These are phyloP conservation scores for Pilatotrama ljubarskyi DNA, from an alignment of 768 basidiomycete species.

Conservation along the genomic window DNA sequence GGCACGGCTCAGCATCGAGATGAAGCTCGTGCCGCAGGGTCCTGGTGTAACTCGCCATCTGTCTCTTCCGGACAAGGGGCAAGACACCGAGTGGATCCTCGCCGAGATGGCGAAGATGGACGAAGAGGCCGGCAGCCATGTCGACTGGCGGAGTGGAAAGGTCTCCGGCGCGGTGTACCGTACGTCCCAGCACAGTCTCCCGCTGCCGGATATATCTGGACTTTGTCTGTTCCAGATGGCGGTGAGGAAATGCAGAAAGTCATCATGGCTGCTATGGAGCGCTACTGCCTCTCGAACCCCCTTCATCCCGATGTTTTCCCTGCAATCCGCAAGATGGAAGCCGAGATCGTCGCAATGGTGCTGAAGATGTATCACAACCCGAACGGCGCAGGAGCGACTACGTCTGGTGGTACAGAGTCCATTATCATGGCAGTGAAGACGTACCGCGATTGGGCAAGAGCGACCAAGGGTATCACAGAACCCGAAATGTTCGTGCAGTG, in stretches of 20 bases:
- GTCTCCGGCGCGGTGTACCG: slow-evolving; percentile 87
- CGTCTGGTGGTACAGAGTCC: slow-evolving; percentile 93
- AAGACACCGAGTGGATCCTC: slow-evolving; percentile 70
- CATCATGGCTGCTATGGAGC: slow-evolving; percentile 77
- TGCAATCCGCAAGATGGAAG: slow-evolving; percentile 94
- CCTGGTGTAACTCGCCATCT: slow-evolving; percentile 65
- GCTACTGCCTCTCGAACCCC: slow-evolving; percentile 86
- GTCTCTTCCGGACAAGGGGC: slow-evolving; percentile 62
- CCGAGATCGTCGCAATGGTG: slow-evolving; percentile 89
- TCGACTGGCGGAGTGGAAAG: slow-evolving; percentile 70
- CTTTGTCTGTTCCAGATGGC: slow-evolving; percentile 54
- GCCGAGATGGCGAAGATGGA: slow-evolving; percentile 84
- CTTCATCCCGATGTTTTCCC: slow-evolving; percentile 95
- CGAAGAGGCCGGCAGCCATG: slow-evolving; percentile 43
- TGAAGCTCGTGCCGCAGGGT: slow-evolving; percentile 65
- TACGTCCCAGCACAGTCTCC: slow-evolving; percentile 37
- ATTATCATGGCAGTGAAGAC: slow-evolving; percentile 96
- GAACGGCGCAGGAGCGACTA: slow-evolving; percentile 87
- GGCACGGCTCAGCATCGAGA: slow-evolving; percentile 65
- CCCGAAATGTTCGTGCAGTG: slow-evolving; percentile 79
- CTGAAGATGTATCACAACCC: slow-evolving; percentile 84
- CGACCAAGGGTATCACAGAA: slow-evolving; percentile 81
- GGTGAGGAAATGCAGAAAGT: slow-evolving; percentile 79
- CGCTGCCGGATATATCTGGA: neutral
- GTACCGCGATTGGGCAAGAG: slow-evolving; percentile 88